These are phyloP conservation scores for Cladorrhinum sp. DNA, from an alignment of 2,329 filamentous ascomycete species.

Conservation along the genomic window DNA sequence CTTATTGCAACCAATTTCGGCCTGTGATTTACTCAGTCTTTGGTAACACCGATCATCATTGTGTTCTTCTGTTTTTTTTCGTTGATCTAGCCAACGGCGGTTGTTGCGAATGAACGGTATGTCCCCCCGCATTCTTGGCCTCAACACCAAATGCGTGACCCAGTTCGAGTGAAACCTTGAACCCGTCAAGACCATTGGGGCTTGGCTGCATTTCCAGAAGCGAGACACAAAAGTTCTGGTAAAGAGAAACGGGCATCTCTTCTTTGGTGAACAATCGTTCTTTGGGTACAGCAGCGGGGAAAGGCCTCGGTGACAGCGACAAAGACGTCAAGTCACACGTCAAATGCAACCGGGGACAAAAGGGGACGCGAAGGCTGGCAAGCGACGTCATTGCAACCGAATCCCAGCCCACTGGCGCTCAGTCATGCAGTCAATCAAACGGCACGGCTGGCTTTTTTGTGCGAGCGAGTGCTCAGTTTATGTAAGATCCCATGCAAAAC, in stretches of 20 bases:
- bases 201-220: conserved; percentile 2
- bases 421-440: neutral
- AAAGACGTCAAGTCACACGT: neutral
- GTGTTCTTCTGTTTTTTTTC: neutral
- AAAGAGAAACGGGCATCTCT: neutral
- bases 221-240: too few species aligned
- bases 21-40: neutral
- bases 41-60: neutral
- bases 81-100: neutral
- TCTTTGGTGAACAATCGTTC: neutral
- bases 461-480: neutral
- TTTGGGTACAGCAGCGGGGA: neutral
- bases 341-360: neutral
- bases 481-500: neutral
- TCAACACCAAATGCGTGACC: neutral
- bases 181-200: neutral
- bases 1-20: neutral
- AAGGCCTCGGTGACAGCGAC: neutral
- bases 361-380: neutral
- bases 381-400: neutral
- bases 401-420: neutral
- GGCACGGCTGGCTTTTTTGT: neutral
- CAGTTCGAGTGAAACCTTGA: neutral
- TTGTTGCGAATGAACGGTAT: neutral
- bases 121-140: neutral